Evolutionary conservation across 305 asterid genomes (phyloP).

Genomic region (Nicotiana rustica): DNA sequence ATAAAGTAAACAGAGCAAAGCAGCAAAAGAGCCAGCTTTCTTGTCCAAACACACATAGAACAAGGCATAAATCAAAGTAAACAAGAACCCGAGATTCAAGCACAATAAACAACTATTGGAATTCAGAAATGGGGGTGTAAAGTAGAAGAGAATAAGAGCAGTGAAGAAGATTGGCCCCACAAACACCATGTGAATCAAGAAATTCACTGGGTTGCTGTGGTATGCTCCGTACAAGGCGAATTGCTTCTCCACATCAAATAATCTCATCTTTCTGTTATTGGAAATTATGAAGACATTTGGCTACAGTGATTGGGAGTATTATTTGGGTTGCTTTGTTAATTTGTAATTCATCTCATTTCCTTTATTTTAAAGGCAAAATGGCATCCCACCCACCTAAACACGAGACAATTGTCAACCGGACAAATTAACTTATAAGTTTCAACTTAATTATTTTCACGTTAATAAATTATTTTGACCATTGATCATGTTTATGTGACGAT

Average conservation of each 20-base stretch:
- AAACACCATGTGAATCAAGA: conserved; percentile 75
- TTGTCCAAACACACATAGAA: conserved; percentile 75
- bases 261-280: conserved; percentile 51
- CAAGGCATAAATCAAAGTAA: conserved; percentile 62
- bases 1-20: conserved; percentile 61
- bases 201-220: conserved; percentile 82
- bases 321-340: too few species aligned
- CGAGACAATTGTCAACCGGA: too few species aligned
- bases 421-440: too few species aligned
- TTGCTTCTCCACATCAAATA: conserved; percentile 86
- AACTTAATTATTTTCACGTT: too few species aligned
- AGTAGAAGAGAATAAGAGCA: conserved; percentile 61
- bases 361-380: too few species aligned
- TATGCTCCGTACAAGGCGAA: conserved; percentile 94
- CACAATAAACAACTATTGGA: conserved; percentile 48
- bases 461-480: too few species aligned
- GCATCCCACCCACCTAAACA: too few species aligned
- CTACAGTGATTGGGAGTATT: too few species aligned
- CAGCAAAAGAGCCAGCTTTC: conserved; percentile 91
- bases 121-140: conserved; percentile 65
- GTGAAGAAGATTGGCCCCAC: conserved; percentile 91
- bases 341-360: too few species aligned
- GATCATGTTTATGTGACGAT: too few species aligned
- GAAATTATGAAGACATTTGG: conserved; percentile 30
- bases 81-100: conserved; percentile 72